Evolutionary conservation across 2,329 filamentous ascomycete genomes (phyloP).

Genomic region (Alternaria brassicae): DNA sequence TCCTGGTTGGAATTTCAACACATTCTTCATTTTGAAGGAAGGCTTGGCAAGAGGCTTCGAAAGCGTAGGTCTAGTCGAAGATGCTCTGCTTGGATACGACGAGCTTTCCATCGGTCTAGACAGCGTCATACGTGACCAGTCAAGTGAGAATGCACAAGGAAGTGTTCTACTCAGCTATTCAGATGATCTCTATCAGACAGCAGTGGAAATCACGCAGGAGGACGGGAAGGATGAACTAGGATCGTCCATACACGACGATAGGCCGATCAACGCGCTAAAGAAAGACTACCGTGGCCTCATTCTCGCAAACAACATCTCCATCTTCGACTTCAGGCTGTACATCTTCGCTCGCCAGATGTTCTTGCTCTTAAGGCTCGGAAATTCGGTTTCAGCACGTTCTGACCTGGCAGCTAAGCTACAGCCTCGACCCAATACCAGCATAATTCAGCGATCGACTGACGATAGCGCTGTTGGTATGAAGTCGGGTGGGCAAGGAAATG

Average conservation of each 20-base stretch:
- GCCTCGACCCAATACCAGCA: slow-evolving; percentile 33
- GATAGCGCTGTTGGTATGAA: slow-evolving; percentile 42
- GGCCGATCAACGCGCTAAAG: slow-evolving; percentile 51
- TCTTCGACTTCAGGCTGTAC: slow-evolving; percentile 95
- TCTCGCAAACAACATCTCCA: slow-evolving; percentile 89
- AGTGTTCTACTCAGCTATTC: slow-evolving; percentile 76
- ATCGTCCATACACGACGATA: slow-evolving; percentile 39
- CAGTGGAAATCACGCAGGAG: slow-evolving; percentile 29
- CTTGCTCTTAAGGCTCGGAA: slow-evolving; percentile 82
- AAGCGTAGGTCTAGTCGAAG: slow-evolving; percentile 93
- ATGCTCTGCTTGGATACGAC: slow-evolving; percentile 93
- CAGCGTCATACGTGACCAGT: slow-evolving; percentile 77
- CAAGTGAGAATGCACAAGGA: slow-evolving; percentile 68
- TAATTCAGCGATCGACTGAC: slow-evolving; percentile 40
- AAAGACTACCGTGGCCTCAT: slow-evolving; percentile 94
- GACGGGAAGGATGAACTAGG: slow-evolving; percentile 20
- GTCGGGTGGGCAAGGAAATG: slow-evolving; percentile 51
- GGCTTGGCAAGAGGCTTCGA: slow-evolving; percentile 93
- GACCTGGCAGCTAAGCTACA: slow-evolving; percentile 50
- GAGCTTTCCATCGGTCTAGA: slow-evolving; percentile 90
- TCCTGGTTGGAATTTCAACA: slow-evolving; percentile 99
- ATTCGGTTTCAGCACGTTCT: slow-evolving; percentile 57
- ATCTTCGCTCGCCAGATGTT: slow-evolving; percentile 89
- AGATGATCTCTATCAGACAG: slow-evolving; percentile 70
- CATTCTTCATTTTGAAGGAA: slow-evolving; percentile 97